Conservation (phyloP, 768 basidiomycete species). For the Mycena vulgaris region DNA sequence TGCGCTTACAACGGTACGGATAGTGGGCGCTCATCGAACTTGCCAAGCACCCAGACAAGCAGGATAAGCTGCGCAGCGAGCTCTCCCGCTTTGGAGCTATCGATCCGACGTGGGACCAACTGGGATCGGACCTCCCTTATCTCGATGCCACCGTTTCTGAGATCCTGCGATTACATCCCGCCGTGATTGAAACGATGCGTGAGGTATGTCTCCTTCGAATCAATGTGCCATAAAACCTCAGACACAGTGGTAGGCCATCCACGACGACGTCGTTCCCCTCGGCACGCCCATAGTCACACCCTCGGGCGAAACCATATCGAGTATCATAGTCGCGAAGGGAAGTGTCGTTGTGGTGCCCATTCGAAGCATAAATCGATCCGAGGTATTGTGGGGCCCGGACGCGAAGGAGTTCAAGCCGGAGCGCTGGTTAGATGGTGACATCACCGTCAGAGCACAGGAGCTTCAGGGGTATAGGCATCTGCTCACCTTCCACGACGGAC, state of each 20-base stretch:
- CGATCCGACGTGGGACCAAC: constrained; percentile 19
- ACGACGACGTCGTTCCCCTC: constrained; percentile 74
- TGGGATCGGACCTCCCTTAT: constrained; percentile 45
- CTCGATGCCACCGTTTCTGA: constrained; percentile 60
- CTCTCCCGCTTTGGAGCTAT: constrained; percentile 27
- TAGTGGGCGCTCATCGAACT: constrained; percentile 56
- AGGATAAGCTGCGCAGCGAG: constrained; percentile 51
- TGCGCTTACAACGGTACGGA: no score
- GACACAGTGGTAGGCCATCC: background rate
- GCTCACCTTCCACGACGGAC: constrained; percentile 68
- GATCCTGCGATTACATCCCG: constrained; percentile 54
- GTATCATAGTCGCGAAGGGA: constrained; percentile 65
- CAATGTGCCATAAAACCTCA: background rate
- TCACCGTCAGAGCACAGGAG: constrained; percentile 51
- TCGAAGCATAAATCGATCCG: constrained; percentile 62
- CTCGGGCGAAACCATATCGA: constrained; percentile 57
- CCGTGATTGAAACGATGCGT: constrained; percentile 47
- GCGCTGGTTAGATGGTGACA: constrained; percentile 60
- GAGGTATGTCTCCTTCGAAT: background rate
- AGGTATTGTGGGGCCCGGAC: constrained; percentile 72
- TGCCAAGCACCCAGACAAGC: constrained; percentile 46
- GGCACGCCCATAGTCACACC: constrained; percentile 55
- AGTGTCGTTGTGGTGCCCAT: constrained; percentile 62
- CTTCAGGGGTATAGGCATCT: constrained; percentile 66
- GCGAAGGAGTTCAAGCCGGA: constrained; percentile 74